Evolutionary conservation across 2,329 filamentous ascomycete genomes (phyloP).

Genomic region (Exserohilum rostratum): DNA sequence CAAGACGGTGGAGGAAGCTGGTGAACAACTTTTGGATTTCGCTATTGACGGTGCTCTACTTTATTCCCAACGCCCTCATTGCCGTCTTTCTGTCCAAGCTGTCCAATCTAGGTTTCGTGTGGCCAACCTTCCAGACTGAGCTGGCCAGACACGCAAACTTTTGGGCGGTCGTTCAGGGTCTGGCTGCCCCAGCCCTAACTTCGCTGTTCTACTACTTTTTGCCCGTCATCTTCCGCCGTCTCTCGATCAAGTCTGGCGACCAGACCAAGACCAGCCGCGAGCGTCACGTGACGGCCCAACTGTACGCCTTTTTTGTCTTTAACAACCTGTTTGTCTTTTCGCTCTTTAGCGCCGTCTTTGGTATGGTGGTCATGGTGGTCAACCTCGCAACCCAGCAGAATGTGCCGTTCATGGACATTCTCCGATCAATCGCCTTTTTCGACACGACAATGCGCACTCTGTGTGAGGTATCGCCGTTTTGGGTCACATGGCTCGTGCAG

Average conservation of each 20-base stretch:
- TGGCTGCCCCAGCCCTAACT: slow-evolving; percentile 83
- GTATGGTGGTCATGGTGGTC: slow-evolving; percentile 71
- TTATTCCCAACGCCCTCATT: slow-evolving; percentile 91
- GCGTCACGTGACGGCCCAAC: slow-evolving; percentile 84
- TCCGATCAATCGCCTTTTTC: slow-evolving; percentile 69
- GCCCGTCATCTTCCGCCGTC: slow-evolving; percentile 86
- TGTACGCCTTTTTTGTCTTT: slow-evolving; percentile 96
- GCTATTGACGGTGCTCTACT: slow-evolving; percentile 81
- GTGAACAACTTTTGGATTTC: slow-evolving; percentile 85
- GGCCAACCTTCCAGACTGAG: slow-evolving; percentile 73
- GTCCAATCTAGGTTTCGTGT: slow-evolving; percentile 77
- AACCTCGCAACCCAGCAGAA: slow-evolving; percentile 59
- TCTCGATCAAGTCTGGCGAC: slow-evolving; percentile 84
- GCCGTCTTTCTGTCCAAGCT: slow-evolving; percentile 92
- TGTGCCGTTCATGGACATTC: slow-evolving; percentile 66
- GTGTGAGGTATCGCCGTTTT: slow-evolving; percentile 84
- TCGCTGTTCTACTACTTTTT: slow-evolving; percentile 87
- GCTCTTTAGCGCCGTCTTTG: slow-evolving; percentile 82
- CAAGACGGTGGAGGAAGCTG: slow-evolving; percentile 73
- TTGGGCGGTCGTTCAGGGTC: slow-evolving; percentile 92
- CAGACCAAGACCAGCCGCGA: slow-evolving; percentile 91
- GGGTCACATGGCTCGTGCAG: slow-evolving; percentile 79
- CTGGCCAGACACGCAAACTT: slow-evolving; percentile 67
- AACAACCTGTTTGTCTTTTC: slow-evolving; percentile 97
- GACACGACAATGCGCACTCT: slow-evolving; percentile 72